Evolutionary conservation across 345 rosid species (phyloP).

Genomic region (Corchorus capsularis): DNA sequence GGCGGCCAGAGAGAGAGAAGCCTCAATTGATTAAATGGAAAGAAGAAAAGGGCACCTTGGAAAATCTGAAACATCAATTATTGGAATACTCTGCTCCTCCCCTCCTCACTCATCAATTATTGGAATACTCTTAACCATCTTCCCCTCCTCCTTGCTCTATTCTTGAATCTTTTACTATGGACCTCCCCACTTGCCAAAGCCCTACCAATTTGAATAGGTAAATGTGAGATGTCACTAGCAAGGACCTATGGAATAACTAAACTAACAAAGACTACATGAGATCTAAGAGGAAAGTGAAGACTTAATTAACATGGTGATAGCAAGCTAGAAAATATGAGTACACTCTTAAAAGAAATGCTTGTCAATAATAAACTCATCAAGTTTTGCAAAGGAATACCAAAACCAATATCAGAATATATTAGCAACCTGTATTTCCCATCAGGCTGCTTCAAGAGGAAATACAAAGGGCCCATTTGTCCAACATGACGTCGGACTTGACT

Average conservation of each 20-base stretch:
- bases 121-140: too few relatives aligned
- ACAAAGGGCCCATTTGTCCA: conserved; percentile 75
- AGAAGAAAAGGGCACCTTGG: too few relatives aligned
- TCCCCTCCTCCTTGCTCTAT: too few relatives aligned
- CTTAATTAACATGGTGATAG: conserved; percentile 1
- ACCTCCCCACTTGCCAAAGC: conserved; percentile 82
- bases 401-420: conserved; percentile 3
- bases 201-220: conserved; percentile 50
- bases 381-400: conserved; percentile 11
- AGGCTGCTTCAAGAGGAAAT: conserved; percentile 81
- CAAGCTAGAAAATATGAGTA: not conserved
- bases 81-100: too few relatives aligned
- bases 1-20: too few relatives aligned
- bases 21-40: too few relatives aligned
- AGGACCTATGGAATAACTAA: conserved; percentile 10
- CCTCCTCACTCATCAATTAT: too few relatives aligned
- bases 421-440: conserved; percentile 80
- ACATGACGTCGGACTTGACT: conserved; percentile 79
- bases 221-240: not conserved
- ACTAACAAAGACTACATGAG: conserved; percentile 5
- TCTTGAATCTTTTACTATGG: too few relatives aligned
- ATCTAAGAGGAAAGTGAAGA: conserved; percentile 12
- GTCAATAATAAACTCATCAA: not conserved
- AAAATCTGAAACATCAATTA: too few relatives aligned
- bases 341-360: not conserved